phyloP scores from a whole-genome alignment of 495 filamentous ascomycete genomes.

The Neurospora sublineolata region DNA sequence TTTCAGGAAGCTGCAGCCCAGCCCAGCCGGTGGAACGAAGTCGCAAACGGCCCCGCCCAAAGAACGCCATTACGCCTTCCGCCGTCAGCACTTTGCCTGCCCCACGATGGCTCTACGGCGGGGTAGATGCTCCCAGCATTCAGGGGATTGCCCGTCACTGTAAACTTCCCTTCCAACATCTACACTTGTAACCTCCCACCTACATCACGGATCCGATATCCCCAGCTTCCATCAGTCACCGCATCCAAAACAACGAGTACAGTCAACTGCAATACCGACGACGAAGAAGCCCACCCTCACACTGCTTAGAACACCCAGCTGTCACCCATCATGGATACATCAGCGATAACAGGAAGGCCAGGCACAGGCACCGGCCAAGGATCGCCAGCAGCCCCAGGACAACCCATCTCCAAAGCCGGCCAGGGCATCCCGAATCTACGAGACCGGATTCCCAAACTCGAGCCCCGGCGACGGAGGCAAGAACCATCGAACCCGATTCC shows the following conservation, averaged over 20 bases:
- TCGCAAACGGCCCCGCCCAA: background rate
- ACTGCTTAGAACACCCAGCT: background rate
- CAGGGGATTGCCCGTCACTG: background rate
- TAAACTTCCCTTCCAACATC: background rate
- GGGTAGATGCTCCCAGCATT: background rate
- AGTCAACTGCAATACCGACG: background rate
- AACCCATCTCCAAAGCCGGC: background rate
- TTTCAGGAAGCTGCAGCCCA: background rate
- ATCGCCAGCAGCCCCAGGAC: background rate
- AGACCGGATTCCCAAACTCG: conserved; percentile 55
- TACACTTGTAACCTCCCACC: background rate
- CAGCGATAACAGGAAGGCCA: conserved; percentile 9
- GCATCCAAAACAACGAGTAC: background rate
- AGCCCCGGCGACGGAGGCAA: conserved; percentile 48
- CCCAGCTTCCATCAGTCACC: background rate
- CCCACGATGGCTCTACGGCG: background rate
- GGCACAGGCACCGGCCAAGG: background rate
- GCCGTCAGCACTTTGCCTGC: background rate
- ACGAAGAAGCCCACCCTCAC: background rate
- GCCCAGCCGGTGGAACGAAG: background rate
- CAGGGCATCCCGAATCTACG: conserved; percentile 43
- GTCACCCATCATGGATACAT: conserved; percentile 6
- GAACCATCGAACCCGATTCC: conserved; percentile 47
- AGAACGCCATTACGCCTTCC: background rate
- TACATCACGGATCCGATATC: background rate